These are phyloP conservation scores for Suillus subalutaceus DNA, from an alignment of 768 basidiomycete species.

Conservation along the genomic window DNA sequence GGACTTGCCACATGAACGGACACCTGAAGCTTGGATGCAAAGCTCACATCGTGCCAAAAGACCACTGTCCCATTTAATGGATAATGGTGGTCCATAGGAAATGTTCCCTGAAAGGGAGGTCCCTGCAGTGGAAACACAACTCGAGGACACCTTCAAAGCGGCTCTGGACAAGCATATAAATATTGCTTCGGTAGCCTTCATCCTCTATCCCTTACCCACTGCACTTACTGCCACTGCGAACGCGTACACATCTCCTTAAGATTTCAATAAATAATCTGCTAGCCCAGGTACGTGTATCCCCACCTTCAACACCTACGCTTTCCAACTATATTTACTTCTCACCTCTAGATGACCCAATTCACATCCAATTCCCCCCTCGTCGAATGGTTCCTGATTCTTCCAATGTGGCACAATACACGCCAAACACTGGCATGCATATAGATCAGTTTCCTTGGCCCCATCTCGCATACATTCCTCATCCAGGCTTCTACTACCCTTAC, in stretches of 20 bases:
- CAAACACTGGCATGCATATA: neutral
- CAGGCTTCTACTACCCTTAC: neutral
- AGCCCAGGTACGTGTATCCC: neutral
- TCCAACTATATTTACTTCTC: neutral
- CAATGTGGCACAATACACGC: neutral
- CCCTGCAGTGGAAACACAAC: neutral
- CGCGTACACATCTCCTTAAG: too few species aligned
- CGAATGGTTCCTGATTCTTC: too few species aligned
- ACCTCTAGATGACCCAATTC: neutral
- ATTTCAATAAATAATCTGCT: neutral
- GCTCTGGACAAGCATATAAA: neutral
- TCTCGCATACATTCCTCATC: neutral
- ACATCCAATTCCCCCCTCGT: neutral
- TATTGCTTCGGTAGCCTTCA: neutral
- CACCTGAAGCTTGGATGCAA: neutral
- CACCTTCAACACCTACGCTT: neutral
- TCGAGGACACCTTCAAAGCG: neutral
- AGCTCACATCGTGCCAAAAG: neutral
- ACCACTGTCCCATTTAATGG: neutral
- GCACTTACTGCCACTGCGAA: neutral
- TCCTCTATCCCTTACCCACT: neutral
- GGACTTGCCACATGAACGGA: neutral
- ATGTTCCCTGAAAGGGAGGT: neutral
- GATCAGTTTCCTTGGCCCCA: neutral
- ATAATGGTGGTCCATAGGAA: neutral